Evolutionary conservation across 2,329 filamentous ascomycete species (phyloP), one percentile per base, ranked within the genome.

Genomic region (Alternaria hordeiaustralica): DNA sequence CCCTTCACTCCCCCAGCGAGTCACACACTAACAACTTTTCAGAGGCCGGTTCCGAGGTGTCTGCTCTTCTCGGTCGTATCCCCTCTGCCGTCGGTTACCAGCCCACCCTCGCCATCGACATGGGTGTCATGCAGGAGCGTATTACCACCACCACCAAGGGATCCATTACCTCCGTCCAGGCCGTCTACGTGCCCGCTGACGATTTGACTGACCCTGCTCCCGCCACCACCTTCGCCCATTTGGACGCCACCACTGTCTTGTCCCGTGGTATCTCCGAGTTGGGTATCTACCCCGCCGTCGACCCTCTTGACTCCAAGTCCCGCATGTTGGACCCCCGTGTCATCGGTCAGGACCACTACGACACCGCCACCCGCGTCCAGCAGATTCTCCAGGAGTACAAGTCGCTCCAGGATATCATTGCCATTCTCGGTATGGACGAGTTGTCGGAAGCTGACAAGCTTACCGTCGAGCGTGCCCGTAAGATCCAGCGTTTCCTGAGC

Each of bases 341-440:
- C 81, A 92, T 99, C 80, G 96, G 96, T 84, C 88, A 98, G 81
- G 96, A 99, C 69, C 96, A 99, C 89, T 99, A 99, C 91, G 84
- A 94, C 69, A 95, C 90, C 79, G 96, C 96, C 83, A 92, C 92
- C 83, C 91, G 91, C 78, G 96, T 99, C 81, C 96, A 99, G 89
- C 94, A 97, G 87, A 98, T 97, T 86, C 91, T 99, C 83, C 96
- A 99, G 87, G 96, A 98, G 89, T 99, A 99, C 92, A 98, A 98
- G 92, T 98, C 95, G 72, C 93, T 99, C 75, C 96, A 99, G 88
- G 96, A 99, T 88, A 99, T 99, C 90, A 97, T 97, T 88, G 96
- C 96, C 85, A 99, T 99, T 94, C 87, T 98, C 83, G 95, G 95
- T 91, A 98, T 99, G 96, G 96, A 99, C 85, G 96, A 99, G 84